phyloP scores from a whole-genome alignment of 2,329 filamentous ascomycete genomes.

The Aspergillaceae sp. region DNA sequence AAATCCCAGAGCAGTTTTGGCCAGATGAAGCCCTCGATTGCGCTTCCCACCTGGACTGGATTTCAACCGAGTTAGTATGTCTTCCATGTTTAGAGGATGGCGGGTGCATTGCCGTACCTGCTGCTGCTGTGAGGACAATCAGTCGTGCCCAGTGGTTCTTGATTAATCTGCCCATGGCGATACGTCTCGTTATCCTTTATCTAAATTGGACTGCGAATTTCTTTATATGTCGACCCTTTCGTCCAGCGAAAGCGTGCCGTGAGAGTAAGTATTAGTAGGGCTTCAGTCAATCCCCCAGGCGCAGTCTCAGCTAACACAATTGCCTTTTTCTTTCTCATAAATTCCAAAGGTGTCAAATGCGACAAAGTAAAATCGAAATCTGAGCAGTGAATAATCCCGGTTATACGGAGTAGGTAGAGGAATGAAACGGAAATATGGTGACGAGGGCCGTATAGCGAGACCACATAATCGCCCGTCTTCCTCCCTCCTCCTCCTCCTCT shows the following conservation, averaged over 20 bases:
- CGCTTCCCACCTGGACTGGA: constrained; percentile 75
- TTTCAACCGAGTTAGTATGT: constrained; percentile 6
- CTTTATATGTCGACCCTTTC: constrained; percentile 7
- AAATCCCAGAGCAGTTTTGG: constrained; percentile 99
- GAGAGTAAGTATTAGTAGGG: too few species aligned
- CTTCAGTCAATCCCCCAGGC: too few species aligned
- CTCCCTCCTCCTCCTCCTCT: background rate
- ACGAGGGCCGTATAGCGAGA: background rate
- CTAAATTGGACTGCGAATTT: too few species aligned
- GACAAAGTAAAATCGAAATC: too few species aligned
- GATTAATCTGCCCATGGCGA: constrained; percentile 85
- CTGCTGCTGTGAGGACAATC: constrained; percentile 76
- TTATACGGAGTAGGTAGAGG: too few species aligned
- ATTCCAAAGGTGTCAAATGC: too few species aligned
- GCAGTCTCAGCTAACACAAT: too few species aligned
- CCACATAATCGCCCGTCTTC: background rate
- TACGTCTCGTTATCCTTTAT: background rate
- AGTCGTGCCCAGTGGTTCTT: constrained; percentile 99
- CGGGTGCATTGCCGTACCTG: constrained; percentile 49
- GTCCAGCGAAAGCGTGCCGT: constrained; percentile 18
- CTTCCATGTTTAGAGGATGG: background rate
- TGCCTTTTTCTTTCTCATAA: too few species aligned
- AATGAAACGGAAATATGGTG: background rate
- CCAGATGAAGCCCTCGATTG: constrained; percentile 89
- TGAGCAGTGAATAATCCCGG: too few species aligned